Percentiles rank a stretch among this genome's conserved stretches.
These are phyloP conservation scores for Rhynchospora pubera DNA, from an alignment of 176 grass and related monocot species.

Conservation along the genomic window DNA sequence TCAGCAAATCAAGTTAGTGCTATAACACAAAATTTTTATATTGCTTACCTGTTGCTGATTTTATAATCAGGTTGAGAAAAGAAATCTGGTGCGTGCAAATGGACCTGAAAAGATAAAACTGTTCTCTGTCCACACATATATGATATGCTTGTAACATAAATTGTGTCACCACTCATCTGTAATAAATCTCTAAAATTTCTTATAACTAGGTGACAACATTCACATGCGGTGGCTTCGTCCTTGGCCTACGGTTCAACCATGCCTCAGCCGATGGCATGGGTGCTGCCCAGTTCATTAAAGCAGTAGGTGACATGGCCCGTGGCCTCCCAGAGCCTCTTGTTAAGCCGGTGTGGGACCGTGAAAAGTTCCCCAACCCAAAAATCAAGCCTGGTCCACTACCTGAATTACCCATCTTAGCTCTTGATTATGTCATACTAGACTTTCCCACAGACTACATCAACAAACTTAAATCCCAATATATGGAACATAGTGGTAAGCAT, in stretches of 20 bases:
- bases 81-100: background rate
- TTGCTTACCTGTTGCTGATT: background rate
- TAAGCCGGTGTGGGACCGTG: constrained; percentile 61
- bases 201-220: constrained; percentile 66
- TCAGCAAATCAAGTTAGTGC: background rate
- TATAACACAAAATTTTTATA: background rate
- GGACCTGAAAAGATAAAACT: background rate
- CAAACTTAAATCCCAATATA: constrained; percentile 65
- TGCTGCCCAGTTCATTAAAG: constrained; percentile 84
- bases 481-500: constrained; percentile 35
- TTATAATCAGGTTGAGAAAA: background rate
- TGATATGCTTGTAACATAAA: background rate
- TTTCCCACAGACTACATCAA: constrained; percentile 47
- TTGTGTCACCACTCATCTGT: background rate
- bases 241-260: constrained; percentile 88
- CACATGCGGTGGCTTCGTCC: constrained; percentile 85
- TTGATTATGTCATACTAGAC: constrained; percentile 75
- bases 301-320: constrained; percentile 73
- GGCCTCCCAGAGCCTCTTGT: constrained; percentile 61
- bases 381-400: constrained; percentile 82
- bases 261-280: constrained; percentile 80
- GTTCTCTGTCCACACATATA: background rate
- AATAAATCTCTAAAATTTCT: background rate
- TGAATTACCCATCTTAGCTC: constrained; percentile 52
- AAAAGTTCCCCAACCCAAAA: constrained; percentile 64